Conservation (phyloP, 306 rosid species). For the Argentina anserina region DNA sequence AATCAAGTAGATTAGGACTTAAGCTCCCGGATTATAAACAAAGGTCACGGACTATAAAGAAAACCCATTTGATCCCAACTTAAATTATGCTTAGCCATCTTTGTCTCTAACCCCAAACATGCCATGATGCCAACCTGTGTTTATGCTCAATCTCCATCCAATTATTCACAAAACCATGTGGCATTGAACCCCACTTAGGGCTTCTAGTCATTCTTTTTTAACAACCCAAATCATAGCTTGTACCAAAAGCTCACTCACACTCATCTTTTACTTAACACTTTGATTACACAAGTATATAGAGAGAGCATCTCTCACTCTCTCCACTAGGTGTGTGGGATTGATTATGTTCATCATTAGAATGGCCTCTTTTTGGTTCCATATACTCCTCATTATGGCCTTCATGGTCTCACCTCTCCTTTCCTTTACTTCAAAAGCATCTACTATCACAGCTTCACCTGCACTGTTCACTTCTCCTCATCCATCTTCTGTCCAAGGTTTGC, state of each 20-base stretch:
- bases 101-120: slow-evolving; percentile 41
- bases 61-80: not conserved
- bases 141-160: slow-evolving; percentile 34
- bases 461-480: slow-evolving; percentile 30
- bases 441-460: slow-evolving; percentile 45
- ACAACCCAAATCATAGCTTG: slow-evolving; percentile 47
- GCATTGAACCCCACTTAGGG: slow-evolving; percentile 34
- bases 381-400: slow-evolving; percentile 41
- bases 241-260: slow-evolving; percentile 31
- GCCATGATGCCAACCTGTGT: slow-evolving; percentile 31
- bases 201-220: slow-evolving; percentile 29
- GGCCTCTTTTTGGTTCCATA: slow-evolving; percentile 52
- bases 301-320: too few relatives aligned
- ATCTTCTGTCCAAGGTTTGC: slow-evolving; percentile 47
- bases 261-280: slow-evolving; percentile 8
- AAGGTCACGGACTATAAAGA: slow-evolving; percentile 43
- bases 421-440: slow-evolving; percentile 34
- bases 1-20: slow-evolving; percentile 14
- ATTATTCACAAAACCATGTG: slow-evolving; percentile 35
- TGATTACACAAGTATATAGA: slow-evolving; percentile 18
- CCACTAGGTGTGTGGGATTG: slow-evolving; percentile 19
- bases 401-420: slow-evolving; percentile 43
- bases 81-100: slow-evolving; percentile 7
- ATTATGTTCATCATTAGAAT: slow-evolving; percentile 46
- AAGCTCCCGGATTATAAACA: slow-evolving; percentile 25